A percentile compares a stretch with the other conserved stretches of the same genome.
Evolutionary conservation across 345 rosid species (phyloP).

Genomic region (Trapa incisa): DNA sequence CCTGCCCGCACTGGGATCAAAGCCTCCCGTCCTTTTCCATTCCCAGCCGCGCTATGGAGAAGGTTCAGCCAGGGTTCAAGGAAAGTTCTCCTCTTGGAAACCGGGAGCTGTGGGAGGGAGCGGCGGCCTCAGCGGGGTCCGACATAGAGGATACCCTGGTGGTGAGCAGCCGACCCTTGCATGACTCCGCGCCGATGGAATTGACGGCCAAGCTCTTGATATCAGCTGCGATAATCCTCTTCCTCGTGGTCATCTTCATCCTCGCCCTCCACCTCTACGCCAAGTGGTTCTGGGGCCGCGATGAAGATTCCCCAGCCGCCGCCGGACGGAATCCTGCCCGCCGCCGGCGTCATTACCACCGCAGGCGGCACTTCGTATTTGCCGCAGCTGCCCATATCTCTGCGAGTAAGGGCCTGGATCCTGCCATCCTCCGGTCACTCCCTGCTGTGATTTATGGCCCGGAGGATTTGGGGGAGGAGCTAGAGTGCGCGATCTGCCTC

Average conservation of each 20-base stretch:
- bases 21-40: not conserved
- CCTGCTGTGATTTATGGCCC: constrained; percentile 43
- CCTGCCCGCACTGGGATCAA: too few relatives aligned
- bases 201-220: constrained; percentile 67
- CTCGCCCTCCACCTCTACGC: constrained; percentile 79
- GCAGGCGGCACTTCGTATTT: constrained; percentile 40
- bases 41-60: not conserved
- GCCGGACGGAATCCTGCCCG: constrained; percentile 11
- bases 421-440: constrained; percentile 39
- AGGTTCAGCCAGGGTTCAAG: not conserved
- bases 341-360: constrained; percentile 29
- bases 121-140: too few relatives aligned
- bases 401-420: constrained; percentile 43
- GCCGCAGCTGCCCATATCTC: constrained; percentile 47
- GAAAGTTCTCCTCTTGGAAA: not conserved
- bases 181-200: constrained; percentile 28
- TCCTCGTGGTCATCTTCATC: constrained; percentile 44
- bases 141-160: constrained; percentile 34
- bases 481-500: constrained; percentile 79
- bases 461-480: constrained; percentile 45
- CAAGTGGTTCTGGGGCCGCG: constrained; percentile 79
- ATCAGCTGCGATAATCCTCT: constrained; percentile 45
- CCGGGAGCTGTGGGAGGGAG: not conserved
- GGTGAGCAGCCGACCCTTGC: constrained; percentile 9
- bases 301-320: constrained; percentile 34